Evolutionary conservation across 495 filamentous ascomycete genomes (phyloP).

Genomic region (Aspergillus kassunensis): DNA sequence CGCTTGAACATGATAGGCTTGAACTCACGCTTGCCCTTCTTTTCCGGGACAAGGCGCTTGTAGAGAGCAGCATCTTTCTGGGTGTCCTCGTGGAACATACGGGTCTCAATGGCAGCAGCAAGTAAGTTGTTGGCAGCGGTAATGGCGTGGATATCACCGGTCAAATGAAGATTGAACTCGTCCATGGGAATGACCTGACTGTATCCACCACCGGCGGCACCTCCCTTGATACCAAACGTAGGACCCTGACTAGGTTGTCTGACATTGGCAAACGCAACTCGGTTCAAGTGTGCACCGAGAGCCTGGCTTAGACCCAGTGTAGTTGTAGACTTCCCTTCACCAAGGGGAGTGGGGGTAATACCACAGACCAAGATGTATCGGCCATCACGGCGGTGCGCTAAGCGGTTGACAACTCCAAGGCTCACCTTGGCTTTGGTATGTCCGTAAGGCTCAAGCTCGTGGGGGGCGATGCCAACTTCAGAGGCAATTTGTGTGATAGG

Average conservation of each 20-base stretch:
- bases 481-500: slow-evolving; percentile 76
- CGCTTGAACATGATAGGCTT: slow-evolving; percentile 85
- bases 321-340: slow-evolving; percentile 98
- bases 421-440: slow-evolving; percentile 94
- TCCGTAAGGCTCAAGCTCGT: slow-evolving; percentile 92
- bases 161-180: slow-evolving; percentile 97
- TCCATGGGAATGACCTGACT: slow-evolving; percentile 99
- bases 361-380: slow-evolving; percentile 89
- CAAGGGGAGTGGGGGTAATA: slow-evolving; percentile 95
- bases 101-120: slow-evolving; percentile 95
- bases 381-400: slow-evolving; percentile 82
- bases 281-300: slow-evolving; percentile 82
- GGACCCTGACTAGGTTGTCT: slow-evolving; percentile 95
- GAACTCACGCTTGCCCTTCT: slow-evolving; percentile 86
- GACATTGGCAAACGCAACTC: slow-evolving; percentile 91
- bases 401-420: slow-evolving; percentile 71
- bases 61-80: slow-evolving; percentile 90
- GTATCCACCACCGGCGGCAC: slow-evolving; percentile 94
- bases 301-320: slow-evolving; percentile 94
- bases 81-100: slow-evolving; percentile 95
- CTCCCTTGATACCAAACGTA: slow-evolving; percentile 98
- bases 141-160: slow-evolving; percentile 96
- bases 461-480: slow-evolving; percentile 78
- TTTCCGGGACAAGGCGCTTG: slow-evolving; percentile 80
- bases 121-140: slow-evolving; percentile 96